Percentiles rank a stretch among this genome's conserved stretches.
phyloP scores from a whole-genome alignment of 768 basidiomycete genomes.

The Auricularia auricula-judae region DNA sequence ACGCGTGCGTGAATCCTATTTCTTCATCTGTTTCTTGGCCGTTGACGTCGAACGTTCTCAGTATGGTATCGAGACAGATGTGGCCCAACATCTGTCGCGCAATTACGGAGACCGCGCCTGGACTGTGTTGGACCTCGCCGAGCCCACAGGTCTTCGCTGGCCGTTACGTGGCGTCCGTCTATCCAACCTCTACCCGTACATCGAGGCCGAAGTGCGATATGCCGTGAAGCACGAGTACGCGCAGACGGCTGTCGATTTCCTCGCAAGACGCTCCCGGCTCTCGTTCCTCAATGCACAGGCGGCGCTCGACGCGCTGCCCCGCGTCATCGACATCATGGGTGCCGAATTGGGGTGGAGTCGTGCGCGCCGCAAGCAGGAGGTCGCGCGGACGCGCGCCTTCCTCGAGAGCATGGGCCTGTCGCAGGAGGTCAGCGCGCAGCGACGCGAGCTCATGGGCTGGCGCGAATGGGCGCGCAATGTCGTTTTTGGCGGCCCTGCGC shows the following conservation, averaged over 20 bases:
- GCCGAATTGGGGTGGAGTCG: conserved; percentile 71
- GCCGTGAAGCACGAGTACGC: conserved; percentile 88
- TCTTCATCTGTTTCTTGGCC: conserved; percentile 1
- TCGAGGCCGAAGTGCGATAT: conserved; percentile 89
- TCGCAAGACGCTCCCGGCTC: conserved; percentile 86
- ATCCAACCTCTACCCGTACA: conserved; percentile 64
- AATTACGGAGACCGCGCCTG: conserved; percentile 95
- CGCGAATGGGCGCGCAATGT: conserved; percentile 12
- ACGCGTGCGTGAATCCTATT: conserved; percentile 37
- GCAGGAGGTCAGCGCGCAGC: conserved; percentile 13
- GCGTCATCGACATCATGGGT: conserved; percentile 85
- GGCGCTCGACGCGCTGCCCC: conserved; percentile 73
- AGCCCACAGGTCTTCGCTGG: conserved; percentile 68
- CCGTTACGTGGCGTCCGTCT: conserved; percentile 79
- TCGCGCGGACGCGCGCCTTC: conserved; percentile 49
- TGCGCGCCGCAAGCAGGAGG: conserved; percentile 46
- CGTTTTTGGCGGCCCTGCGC: conserved; percentile 2
- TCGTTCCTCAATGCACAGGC: conserved; percentile 88
- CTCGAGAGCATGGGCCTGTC: conserved; percentile 79
- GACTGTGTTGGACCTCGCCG: conserved; percentile 77
- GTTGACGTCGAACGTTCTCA: conserved; percentile 16
- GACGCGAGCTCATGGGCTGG: conserved; percentile 15
- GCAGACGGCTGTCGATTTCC: conserved; percentile 81
- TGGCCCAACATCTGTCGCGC: conserved; percentile 86
- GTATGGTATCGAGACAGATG: conserved; percentile 86